phyloP scores from a whole-genome alignment of 2,329 filamentous ascomycete species.

The Pseudogymnoascus sp. region DNA sequence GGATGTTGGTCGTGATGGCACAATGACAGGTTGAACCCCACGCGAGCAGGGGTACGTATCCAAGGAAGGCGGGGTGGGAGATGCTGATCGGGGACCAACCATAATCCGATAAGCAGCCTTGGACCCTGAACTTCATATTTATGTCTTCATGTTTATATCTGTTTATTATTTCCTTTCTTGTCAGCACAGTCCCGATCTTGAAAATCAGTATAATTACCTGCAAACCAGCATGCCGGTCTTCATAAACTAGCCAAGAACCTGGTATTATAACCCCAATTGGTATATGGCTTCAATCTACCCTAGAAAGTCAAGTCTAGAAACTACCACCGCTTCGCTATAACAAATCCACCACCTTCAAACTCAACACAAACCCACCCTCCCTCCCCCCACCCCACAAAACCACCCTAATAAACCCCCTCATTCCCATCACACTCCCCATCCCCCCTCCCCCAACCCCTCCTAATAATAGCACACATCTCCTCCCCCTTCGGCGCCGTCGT shows the following conservation, averaged over 20 bases:
- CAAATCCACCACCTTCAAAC: neutral
- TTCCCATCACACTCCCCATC: neutral
- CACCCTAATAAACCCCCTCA: neutral
- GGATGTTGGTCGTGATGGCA: neutral
- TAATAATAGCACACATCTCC: constrained; percentile 57
- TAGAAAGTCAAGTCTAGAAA: neutral
- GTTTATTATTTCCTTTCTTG: neutral
- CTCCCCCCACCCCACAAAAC: neutral
- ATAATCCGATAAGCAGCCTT: neutral
- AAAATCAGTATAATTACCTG: neutral
- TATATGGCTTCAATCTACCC: neutral
- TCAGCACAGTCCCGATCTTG: neutral
- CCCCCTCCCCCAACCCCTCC: constrained; percentile 22
- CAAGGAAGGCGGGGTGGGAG: neutral
- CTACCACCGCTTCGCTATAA: neutral
- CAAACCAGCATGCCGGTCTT: neutral
- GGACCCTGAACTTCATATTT: neutral
- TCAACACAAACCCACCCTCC: neutral
- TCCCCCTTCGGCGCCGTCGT: constrained; percentile 70
- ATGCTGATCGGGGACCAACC: neutral
- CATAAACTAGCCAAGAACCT: neutral
- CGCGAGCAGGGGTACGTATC: neutral
- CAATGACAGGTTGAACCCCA: neutral
- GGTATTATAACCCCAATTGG: neutral
- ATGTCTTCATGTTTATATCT: neutral